Base-by-base conservation (phyloP, 768 basidiomycete genomes). In the Crassisporium funariophilum region DNA sequence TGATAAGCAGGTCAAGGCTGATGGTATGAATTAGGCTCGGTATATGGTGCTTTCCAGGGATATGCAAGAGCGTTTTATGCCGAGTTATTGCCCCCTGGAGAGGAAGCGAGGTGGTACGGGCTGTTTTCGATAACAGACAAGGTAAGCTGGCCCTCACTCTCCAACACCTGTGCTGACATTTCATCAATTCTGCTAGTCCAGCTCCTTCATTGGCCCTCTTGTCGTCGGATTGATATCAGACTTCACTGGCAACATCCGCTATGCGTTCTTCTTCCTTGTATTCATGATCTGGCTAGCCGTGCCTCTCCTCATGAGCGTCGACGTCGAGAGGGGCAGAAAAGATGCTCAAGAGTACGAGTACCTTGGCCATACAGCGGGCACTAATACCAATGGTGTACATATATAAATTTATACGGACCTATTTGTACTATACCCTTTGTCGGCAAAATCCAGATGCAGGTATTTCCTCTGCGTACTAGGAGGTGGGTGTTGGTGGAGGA, bases 71-170 rank as follows among this genome's bases (percentile, higher is more conserved):
- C 92, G 2, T 83, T 88, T 33, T 98, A 91, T 59, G 84, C 91
- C 1, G 90, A 90, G 57, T 67, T 99, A 43, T 77, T 98, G 2
- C 95, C 95, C 0, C 80, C 80, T 2, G 85, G 88, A 0, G 91
- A 97, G 65, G 91, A 94, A 66, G 93, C 93, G 2, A 73, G 91
- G 45, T 98, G 91, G 88, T 91, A 86, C 52, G 87, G 83, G 2
- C 67, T 98, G 24, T 97, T 88, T 66, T 87, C 88, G 12, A 93
- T 98, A 55, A 95, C 93, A 0, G 90, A 92, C 69, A 91, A 93
- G 74, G 88, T 83, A 56, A 58, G 29, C 19, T 22, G 21, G 10
- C 35, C 12, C 19, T 35, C 42, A 34, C 19, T 25, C 45, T 40
- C 10, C 49, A 34, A 12, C 13, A 11, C 15, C 13, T 16, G 31